Conservation (phyloP, 768 basidiomycete species). For the Tulasnella calospora region DNA sequence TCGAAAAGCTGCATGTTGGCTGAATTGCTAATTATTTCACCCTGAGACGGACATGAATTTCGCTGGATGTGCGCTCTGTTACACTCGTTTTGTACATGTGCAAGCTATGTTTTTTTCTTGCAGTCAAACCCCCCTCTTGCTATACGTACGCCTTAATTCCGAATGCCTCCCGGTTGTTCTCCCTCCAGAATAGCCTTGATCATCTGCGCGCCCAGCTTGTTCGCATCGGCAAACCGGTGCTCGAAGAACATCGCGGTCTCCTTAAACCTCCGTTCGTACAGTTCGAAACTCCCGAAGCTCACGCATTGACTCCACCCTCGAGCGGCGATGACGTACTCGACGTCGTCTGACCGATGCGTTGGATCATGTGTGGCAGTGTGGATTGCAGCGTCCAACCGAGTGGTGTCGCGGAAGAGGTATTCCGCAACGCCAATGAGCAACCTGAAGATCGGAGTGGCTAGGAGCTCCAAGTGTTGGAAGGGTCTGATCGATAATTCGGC, state of each 20-base stretch:
- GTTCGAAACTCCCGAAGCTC: conserved; percentile 83
- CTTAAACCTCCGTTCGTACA: conserved; percentile 76
- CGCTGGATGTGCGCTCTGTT: background rate
- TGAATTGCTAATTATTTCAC: background rate
- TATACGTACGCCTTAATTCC: background rate
- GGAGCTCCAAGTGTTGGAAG: conserved; percentile 83
- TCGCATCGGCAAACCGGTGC: conserved; percentile 80
- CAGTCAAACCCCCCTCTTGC: background rate
- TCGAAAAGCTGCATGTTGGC: background rate
- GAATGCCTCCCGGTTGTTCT: background rate
- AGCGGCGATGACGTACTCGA: conserved; percentile 91
- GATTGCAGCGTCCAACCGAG: conserved; percentile 63
- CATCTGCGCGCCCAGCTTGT: conserved; percentile 78
- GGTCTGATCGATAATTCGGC: conserved; percentile 80
- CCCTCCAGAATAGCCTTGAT: conserved; percentile 63
- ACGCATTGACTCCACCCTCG: conserved; percentile 96
- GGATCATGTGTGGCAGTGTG: conserved; percentile 69
- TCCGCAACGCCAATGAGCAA: conserved; percentile 97
- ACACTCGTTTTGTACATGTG: background rate
- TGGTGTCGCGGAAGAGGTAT: conserved; percentile 73
- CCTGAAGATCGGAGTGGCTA: conserved; percentile 93
- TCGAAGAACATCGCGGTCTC: conserved; percentile 80
- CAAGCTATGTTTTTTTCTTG: background rate
- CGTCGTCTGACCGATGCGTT: conserved; percentile 79
- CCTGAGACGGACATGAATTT: background rate